phyloP scores from a whole-genome alignment of 2,329 filamentous ascomycete genomes.

The Endoconidiophora polonica region DNA sequence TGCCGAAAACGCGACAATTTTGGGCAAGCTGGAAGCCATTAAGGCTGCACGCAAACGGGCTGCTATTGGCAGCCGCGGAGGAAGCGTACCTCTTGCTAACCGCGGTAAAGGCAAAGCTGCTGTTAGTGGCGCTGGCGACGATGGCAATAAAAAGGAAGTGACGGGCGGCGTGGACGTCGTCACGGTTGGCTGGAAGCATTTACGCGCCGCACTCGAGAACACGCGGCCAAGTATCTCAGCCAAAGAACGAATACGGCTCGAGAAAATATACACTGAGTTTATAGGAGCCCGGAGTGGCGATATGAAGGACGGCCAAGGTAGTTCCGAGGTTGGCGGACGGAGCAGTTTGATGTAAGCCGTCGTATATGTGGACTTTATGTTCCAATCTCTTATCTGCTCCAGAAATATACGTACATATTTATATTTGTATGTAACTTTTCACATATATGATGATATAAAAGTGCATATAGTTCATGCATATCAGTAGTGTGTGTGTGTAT shows the following conservation, averaged over 20 bases:
- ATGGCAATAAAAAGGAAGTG: background rate
- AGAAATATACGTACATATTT: background rate
- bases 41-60: conserved; percentile 44
- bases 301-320: conserved; percentile 84
- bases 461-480: too few relatives aligned
- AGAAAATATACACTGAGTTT: conserved; percentile 81
- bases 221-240: conserved; percentile 72
- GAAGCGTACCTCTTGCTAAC: conserved; percentile 14
- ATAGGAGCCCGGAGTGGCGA: conserved; percentile 83
- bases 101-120: conserved; percentile 15
- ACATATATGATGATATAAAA: background rate
- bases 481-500: too few relatives aligned
- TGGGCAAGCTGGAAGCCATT: conserved; percentile 66
- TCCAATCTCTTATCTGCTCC: background rate
- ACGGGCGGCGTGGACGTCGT: conserved; percentile 37
- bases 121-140: background rate
- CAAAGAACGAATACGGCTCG: conserved; percentile 57
- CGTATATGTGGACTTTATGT: background rate
- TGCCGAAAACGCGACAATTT: conserved; percentile 63
- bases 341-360: conserved; percentile 69
- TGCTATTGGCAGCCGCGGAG: background rate
- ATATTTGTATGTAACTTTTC: background rate
- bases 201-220: conserved; percentile 56
- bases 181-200: conserved; percentile 67
- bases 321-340: conserved; percentile 79